Conservation (phyloP, 2,329 filamentous ascomycete species). For the Verticillium albo-atrum region DNA sequence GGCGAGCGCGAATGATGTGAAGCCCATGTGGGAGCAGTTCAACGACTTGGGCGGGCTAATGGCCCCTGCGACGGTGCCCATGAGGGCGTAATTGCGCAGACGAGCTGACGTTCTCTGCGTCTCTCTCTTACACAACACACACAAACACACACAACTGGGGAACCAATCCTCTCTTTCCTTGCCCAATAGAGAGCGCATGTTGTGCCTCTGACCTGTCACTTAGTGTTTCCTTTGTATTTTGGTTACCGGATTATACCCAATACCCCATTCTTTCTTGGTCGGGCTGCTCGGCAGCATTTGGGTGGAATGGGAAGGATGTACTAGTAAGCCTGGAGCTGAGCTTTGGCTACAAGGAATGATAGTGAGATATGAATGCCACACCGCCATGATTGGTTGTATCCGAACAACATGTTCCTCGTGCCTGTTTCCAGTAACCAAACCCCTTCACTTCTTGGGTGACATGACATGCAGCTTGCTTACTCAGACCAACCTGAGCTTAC, state of each 20-base stretch:
- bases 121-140: too few species aligned
- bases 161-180: background rate
- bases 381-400: background rate
- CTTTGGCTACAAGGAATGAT: background rate
- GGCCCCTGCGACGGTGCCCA: background rate
- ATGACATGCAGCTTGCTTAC: too few species aligned
- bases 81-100: background rate
- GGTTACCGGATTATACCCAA: background rate
- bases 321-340: background rate
- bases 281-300: background rate
- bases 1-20: conserved; percentile 28
- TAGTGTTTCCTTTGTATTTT: background rate
- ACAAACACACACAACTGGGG: too few species aligned
- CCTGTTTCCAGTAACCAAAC: too few species aligned
- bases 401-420: background rate
- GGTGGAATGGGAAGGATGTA: background rate
- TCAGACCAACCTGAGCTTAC: too few species aligned
- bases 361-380: background rate
- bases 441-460: too few species aligned
- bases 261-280: background rate
- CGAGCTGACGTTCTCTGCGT: too few species aligned
- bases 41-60: conserved; percentile 40
- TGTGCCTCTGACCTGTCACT: background rate
- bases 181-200: background rate
- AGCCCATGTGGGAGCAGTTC: conserved; percentile 42